Conservation (phyloP, 2,329 filamentous ascomycete species). For the Sphaceloma murrayae region DNA sequence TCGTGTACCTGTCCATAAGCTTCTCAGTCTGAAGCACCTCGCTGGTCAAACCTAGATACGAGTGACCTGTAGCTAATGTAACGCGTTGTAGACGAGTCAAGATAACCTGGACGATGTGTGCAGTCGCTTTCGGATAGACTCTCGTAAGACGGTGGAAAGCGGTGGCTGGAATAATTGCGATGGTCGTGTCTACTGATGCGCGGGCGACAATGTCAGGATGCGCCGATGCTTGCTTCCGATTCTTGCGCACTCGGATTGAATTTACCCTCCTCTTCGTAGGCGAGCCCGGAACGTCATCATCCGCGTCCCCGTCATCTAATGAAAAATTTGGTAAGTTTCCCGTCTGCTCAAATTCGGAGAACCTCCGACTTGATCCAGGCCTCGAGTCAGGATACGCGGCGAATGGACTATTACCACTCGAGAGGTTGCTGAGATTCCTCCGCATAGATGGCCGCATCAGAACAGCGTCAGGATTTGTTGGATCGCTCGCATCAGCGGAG, state of each 20-base stretch:
- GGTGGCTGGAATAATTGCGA: constrained; percentile 94
- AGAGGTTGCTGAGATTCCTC: constrained; percentile 8
- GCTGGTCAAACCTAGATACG: constrained; percentile 81
- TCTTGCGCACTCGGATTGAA: not conserved
- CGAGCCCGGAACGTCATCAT: constrained; percentile 4
- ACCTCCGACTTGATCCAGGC: constrained; percentile 19
- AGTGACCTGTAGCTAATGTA: constrained; percentile 86
- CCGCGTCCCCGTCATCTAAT: constrained; percentile 42
- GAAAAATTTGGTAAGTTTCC: constrained; percentile 60
- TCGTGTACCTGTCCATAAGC: constrained; percentile 86
- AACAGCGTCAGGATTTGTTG: constrained; percentile 3
- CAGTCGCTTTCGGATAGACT: constrained; percentile 90
- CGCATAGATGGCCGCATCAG: constrained; percentile 9
- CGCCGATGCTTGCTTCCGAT: constrained; percentile 56
- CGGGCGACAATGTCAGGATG: constrained; percentile 97
- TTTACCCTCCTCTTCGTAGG: not conserved
- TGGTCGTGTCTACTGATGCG: constrained; percentile 91
- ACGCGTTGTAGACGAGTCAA: constrained; percentile 88
- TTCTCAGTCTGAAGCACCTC: constrained; percentile 90
- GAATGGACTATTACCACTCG: not conserved
- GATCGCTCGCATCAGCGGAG: constrained; percentile 46
- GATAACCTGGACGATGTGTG: constrained; percentile 97
- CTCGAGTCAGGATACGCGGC: constrained; percentile 11
- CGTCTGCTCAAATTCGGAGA: constrained; percentile 14
- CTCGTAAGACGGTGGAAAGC: constrained; percentile 87